Evolutionary conservation across 2,329 filamentous ascomycete species (phyloP).

Genomic region (Ascochyta viciae-villosae): DNA sequence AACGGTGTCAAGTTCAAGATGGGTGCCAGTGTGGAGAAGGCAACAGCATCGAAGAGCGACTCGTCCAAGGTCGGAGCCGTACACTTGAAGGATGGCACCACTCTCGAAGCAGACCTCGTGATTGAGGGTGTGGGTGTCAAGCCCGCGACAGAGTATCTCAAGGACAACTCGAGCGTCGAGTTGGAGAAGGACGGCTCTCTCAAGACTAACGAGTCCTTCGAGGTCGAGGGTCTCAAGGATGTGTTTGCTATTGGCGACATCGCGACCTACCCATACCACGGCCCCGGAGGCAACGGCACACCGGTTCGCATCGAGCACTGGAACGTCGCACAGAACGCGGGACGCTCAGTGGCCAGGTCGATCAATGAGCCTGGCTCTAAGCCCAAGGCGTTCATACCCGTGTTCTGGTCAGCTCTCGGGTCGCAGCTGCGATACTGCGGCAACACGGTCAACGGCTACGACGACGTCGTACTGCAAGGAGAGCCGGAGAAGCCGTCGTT

Average conservation of each 20-base stretch:
- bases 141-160: conserved; percentile 84
- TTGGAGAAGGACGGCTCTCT: conserved; percentile 88
- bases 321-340: conserved; percentile 96
- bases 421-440: conserved; percentile 93
- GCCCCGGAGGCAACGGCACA: conserved; percentile 79
- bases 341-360: conserved; percentile 77
- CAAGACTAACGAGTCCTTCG: conserved; percentile 79
- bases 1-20: conserved; percentile 90
- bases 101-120: conserved; percentile 84
- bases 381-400: conserved; percentile 80
- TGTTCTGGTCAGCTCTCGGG: conserved; percentile 96
- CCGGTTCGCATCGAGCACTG: conserved; percentile 92
- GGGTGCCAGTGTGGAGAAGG: conserved; percentile 81
- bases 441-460: conserved; percentile 81
- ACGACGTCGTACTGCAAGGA: conserved; percentile 83
- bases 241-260: conserved; percentile 97
- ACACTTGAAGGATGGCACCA: conserved; percentile 83
- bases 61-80: conserved; percentile 79
- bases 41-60: conserved; percentile 72
- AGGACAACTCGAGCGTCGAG: conserved; percentile 70
- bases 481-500: conserved; percentile 76
- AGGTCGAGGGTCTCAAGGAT: conserved; percentile 76
- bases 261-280: conserved; percentile 91
- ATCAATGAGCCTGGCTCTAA: conserved; percentile 72
- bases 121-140: conserved; percentile 89